Base-by-base conservation (phyloP, 116 monocot genomes). In the Cymodocea nodosa region DNA sequence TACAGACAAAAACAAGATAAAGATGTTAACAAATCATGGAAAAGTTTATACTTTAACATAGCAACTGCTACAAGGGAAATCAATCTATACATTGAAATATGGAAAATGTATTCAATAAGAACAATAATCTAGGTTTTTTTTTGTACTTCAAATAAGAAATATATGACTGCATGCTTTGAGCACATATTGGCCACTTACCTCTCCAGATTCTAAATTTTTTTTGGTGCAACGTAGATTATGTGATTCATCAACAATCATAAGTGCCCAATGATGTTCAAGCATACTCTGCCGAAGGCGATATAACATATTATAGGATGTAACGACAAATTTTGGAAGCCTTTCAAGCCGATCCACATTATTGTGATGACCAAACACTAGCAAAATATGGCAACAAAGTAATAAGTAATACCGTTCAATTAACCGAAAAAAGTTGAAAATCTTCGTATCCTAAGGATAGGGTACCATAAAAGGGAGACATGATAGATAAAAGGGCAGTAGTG, bases 181-280 rank as follows among this genome's bases (percentile, higher is more conserved):
- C 12, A 24, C 7, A 30, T 17, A 36, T 4, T 61, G n/a, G 61
- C 1, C 35, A 60, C 8, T 35, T 84, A 97, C 97, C 97, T 98
- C 98, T 70, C 73, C 78, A 17, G 82, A 77, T 75, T 98, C 98
- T 5, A 62, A 52, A 70, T 73, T 78, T 64, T 86, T 89, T 82
- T 88, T 91, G 22, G 98, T 98, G 78, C 88, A 89, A 53, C 89
- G 98, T 75, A 98, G 34, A 71, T 88, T 91, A 70, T 98, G 98
- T 24, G 98, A 92, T 68, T 98, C 98, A 77, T 98, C 98, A 84
- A 92, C 69, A 60, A 98, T 86, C 84, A 98, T 63, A 71, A 92
- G 75, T 64, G 85, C 76, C 98, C 98, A 98, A 49, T 72, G 54
- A 52, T 70, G 80, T 44, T 78, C 70, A 20, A 82, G 65, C 84